Evolutionary conservation across 1,139 yeast genomes (phyloP).

Genomic region (Pneumocystis canis): DNA sequence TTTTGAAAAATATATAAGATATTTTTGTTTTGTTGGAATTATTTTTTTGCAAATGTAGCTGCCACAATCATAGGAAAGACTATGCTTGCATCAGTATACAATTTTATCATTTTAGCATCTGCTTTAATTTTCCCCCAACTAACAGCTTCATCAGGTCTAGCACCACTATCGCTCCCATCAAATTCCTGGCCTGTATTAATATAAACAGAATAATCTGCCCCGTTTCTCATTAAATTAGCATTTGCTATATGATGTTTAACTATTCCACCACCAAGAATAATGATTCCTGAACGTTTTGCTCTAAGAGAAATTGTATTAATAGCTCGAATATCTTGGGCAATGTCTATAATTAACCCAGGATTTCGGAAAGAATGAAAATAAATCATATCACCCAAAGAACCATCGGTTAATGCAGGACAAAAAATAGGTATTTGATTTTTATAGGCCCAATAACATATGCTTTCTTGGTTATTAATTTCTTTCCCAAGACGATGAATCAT

Average conservation of each 20-base stretch:
- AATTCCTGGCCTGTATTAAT: conserved; percentile 97
- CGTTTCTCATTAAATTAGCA: conserved; percentile 97
- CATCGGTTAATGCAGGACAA: conserved; percentile 96
- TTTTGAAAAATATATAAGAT: too few species aligned
- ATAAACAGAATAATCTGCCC: conserved; percentile 94
- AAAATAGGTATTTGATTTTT: conserved; percentile 89
- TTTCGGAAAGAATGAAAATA: conserved; percentile 95
- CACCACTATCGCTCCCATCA: conserved; percentile 98
- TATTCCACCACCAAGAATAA: conserved; percentile 89
- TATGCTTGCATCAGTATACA: conserved; percentile 88
- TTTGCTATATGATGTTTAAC: conserved; percentile 94
- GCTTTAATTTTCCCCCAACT: conserved; percentile 98
- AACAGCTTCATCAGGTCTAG: conserved; percentile 96
- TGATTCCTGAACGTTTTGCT: conserved; percentile 91
- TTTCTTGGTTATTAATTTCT: conserved; percentile 82
- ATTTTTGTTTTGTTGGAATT: too few species aligned
- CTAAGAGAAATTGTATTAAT: conserved; percentile 91
- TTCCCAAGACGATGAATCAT: conserved; percentile 86
- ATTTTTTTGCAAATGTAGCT: conserved; percentile 72
- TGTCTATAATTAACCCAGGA: conserved; percentile 75
- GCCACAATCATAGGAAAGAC: conserved; percentile 95
- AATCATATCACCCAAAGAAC: conserved; percentile 95
- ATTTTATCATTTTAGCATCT: conserved; percentile 80
- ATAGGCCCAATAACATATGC: conserved; percentile 97
- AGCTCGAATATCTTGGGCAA: conserved; percentile 81